phyloP scores from a whole-genome alignment of 768 basidiomycete genomes.

The Artomyces pyxidatus region DNA sequence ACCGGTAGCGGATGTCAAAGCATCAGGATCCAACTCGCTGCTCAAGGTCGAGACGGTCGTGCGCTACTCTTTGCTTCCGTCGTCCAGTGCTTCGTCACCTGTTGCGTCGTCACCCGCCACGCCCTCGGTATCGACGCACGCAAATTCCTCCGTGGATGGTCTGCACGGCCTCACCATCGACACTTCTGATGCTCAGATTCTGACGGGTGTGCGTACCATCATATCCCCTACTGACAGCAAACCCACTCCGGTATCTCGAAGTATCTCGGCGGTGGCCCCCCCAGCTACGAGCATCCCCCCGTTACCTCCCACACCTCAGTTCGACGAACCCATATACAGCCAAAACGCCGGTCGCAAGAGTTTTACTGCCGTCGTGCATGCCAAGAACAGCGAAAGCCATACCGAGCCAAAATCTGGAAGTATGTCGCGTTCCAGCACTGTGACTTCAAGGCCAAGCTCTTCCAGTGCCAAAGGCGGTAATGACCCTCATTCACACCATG shows the following conservation, averaged over 20 bases:
- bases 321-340: constrained; percentile 18
- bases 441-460: constrained; percentile 10
- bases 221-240: neutral
- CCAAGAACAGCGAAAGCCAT: constrained; percentile 13
- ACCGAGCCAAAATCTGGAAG: constrained; percentile 1
- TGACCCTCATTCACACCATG: constrained; percentile 12
- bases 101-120: neutral
- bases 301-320: constrained; percentile 2
- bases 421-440: constrained; percentile 11
- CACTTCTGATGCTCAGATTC: neutral
- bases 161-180: neutral
- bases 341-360: constrained; percentile 16
- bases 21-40: too few species aligned
- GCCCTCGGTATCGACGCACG: neutral
- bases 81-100: neutral
- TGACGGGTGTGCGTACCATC: neutral
- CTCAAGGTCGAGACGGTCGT: too few species aligned
- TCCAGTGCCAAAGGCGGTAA: constrained; percentile 10
- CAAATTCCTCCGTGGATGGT: neutral
- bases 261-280: neutral
- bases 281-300: neutral
- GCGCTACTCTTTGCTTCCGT: neutral
- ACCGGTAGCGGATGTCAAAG: too few species aligned
- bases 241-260: neutral
- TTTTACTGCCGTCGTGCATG: constrained; percentile 27